Evolutionary conservation across 768 basidiomycete species (phyloP).

Genomic region (Ramaria sp.): DNA sequence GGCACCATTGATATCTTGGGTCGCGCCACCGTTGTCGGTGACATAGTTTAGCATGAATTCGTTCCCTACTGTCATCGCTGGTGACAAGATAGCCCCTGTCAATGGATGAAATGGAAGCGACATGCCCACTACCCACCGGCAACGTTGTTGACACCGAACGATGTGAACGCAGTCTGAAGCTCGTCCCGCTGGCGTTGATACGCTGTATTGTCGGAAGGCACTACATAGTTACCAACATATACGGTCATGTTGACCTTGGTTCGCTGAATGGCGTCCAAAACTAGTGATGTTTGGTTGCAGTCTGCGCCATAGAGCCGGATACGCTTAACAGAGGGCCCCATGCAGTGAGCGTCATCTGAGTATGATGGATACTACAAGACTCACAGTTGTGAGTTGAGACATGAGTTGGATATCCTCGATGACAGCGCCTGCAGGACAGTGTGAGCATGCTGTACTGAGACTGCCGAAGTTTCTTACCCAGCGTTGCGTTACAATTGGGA

Average conservation of each 20-base stretch:
- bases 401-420: conserved; percentile 24
- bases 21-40: conserved; percentile 31
- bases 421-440: conserved; percentile 8
- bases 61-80: conserved; percentile 56
- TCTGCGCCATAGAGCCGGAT: conserved; percentile 82
- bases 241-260: conserved; percentile 84
- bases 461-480: conserved; percentile 18
- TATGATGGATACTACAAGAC: conserved; percentile 3
- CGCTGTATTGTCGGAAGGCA: conserved; percentile 45
- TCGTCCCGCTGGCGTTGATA: conserved; percentile 63
- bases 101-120: conserved; percentile 20
- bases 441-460: background rate
- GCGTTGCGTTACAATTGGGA: conserved; percentile 53
- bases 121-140: conserved; percentile 29
- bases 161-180: conserved; percentile 59
- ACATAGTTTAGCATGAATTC: conserved; percentile 79
- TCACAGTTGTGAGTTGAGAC: conserved; percentile 68
- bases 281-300: conserved; percentile 72
- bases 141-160: conserved; percentile 68
- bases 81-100: background rate
- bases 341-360: background rate
- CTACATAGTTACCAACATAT: conserved; percentile 61
- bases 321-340: conserved; percentile 24
- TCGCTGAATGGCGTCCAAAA: conserved; percentile 80
- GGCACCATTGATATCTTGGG: conserved; percentile 40